A percentile compares a stretch with the other conserved stretches of the same genome.
Evolutionary conservation across 257 asterid genomes (phyloP).

Genomic region (Solanum infundibuliforme): DNA sequence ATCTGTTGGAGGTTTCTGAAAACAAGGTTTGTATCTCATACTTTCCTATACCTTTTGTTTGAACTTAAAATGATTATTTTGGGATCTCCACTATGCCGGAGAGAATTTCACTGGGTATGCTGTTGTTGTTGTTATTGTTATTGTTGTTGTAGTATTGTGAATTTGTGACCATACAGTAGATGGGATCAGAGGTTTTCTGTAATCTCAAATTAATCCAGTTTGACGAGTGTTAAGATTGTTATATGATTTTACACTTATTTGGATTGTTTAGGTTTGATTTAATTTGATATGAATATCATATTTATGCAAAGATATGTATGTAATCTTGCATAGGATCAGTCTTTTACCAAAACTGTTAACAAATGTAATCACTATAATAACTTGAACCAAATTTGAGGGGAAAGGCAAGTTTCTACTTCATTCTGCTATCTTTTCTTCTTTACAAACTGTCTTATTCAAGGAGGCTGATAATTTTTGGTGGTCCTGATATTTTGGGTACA

Average conservation of each 20-base stretch:
- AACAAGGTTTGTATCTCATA: conserved; percentile 54
- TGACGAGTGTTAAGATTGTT: not conserved
- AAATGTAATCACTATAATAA: not conserved
- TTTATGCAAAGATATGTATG: not conserved
- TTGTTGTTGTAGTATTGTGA: not conserved
- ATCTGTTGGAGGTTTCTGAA: conserved; percentile 55
- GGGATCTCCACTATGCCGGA: not conserved
- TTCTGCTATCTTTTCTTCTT: not conserved
- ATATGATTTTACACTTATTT: not conserved
- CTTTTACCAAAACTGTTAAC: not conserved
- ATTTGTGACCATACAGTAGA: not conserved
- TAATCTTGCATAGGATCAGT: not conserved
- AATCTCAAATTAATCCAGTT: not conserved
- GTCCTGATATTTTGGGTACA: not conserved
- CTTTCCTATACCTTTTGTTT: conserved; percentile 10
- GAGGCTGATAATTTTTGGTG: not conserved
- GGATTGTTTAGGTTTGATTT: not conserved
- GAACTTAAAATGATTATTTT: not conserved
- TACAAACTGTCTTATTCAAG: not conserved
- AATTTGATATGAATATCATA: not conserved
- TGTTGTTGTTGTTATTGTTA: not conserved
- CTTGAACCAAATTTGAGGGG: not conserved
- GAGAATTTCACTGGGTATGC: not conserved
- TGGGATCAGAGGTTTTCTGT: not conserved
- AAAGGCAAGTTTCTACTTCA: not conserved